Evolutionary conservation across 441 rosid species (phyloP).

Genomic region (Geranium incanum): DNA sequence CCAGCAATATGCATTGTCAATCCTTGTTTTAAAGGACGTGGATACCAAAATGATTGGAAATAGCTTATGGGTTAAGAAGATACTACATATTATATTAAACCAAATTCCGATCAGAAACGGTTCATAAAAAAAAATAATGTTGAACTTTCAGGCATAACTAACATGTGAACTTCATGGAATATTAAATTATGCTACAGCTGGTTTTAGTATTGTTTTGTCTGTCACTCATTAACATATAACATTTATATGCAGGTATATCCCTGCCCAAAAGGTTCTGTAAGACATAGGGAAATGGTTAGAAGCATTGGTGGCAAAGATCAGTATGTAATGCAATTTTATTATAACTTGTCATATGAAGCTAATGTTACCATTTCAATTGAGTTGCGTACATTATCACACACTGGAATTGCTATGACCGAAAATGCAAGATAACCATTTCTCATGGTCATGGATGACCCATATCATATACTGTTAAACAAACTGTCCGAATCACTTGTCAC

Average conservation of each 20-base stretch:
- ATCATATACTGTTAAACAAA: not conserved
- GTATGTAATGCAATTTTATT: conserved; percentile 30
- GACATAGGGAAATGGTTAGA: conserved; percentile 72
- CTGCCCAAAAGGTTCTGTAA: conserved; percentile 77
- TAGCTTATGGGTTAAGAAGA: too few relatives aligned
- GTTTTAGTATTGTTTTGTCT: conserved; percentile 12
- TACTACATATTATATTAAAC: not conserved
- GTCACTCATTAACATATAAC: conserved; percentile 7
- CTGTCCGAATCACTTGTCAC: not conserved
- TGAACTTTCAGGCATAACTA: not conserved
- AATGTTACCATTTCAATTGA: not conserved
- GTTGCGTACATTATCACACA: not conserved
- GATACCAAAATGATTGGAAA: not conserved
- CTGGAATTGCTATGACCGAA: not conserved
- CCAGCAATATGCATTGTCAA: not conserved
- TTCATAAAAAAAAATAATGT: too few relatives aligned
- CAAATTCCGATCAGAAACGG: not conserved
- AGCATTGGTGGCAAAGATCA: conserved; percentile 67
- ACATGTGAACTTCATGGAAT: not conserved
- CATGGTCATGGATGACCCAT: not conserved
- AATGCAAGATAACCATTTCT: not conserved
- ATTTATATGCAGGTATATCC: conserved; percentile 59
- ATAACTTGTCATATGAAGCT: not conserved
- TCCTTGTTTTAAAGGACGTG: not conserved
- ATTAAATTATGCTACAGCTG: conserved; percentile 3